Base-by-base conservation (phyloP, 768 basidiomycete species). In the Boletus speciosus region DNA sequence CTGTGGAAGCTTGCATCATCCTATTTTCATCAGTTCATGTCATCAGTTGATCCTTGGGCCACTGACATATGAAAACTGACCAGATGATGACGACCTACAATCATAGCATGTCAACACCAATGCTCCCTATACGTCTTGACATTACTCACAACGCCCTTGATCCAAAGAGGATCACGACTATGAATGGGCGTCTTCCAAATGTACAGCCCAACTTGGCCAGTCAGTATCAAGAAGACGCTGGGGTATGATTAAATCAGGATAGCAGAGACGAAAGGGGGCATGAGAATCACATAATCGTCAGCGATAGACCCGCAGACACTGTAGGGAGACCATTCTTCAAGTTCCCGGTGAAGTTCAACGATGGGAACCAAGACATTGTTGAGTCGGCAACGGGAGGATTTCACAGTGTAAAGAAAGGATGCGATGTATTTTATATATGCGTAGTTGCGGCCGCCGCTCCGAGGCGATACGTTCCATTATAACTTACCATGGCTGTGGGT, bases 181-280 rank as follows among this genome's bases (percentile, higher is more conserved):
- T 53, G 62, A 37, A 59, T 25, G 12, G 53, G 1, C 9, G n/a
- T 37, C 19, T 36, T 68, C 54, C 59, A 44, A 50, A 69, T 54
- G 41, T 67, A 69, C 8, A 60, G n/a, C 43, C 31, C 55, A 12
- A 67, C 60, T 56, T 67, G 66, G 23, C 42, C 1, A 8, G 64
- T 66, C n/a, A 69, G 35, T 37, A 66, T 45, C 37, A 57, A 1
- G 34, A 66, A 67, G 35, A 57, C 14, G 15, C 66, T 67, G 11
- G 29, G 6, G 1, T 21, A 34, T 15, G 16, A 51, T 1, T 21
- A 23, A 21, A 27, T 56, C 32, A 46, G 23, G 25, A 49, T 36
- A 1, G 19, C 19, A 19, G 29, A 34, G 40, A 12, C 16, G 5
- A 34, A 15, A 35, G 6, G 15, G 4, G 7, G 36, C n/a, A 43